phyloP scores from a whole-genome alignment of 371 early-diverging fungal genomes.

The Lichtheimia hyalospora region DNA sequence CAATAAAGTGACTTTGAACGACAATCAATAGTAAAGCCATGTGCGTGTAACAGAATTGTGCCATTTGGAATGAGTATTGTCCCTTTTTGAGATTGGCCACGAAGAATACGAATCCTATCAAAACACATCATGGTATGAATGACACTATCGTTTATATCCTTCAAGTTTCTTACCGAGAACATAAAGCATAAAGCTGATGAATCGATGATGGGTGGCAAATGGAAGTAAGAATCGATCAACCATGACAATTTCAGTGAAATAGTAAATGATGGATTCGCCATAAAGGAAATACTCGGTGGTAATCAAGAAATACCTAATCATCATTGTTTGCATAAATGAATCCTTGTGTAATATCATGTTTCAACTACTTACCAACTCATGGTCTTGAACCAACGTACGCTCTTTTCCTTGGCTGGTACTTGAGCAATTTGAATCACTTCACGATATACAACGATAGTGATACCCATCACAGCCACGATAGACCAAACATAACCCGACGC shows the following conservation, averaged over 20 bases:
- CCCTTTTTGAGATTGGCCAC: constrained; percentile 91
- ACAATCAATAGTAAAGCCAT: constrained; percentile 92
- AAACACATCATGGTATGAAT: neutral
- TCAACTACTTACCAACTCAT: constrained; percentile 80
- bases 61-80: constrained; percentile 86
- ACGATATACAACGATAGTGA: constrained; percentile 80
- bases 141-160: neutral
- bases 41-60: constrained; percentile 95
- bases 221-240: constrained; percentile 82
- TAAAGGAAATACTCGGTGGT: constrained; percentile 91
- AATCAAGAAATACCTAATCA: constrained; percentile 75
- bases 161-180: constrained; percentile 59
- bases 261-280: constrained; percentile 89
- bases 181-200: constrained; percentile 91
- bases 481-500: constrained; percentile 79
- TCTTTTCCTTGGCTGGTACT: constrained; percentile 80
- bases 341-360: neutral
- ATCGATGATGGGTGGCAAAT: constrained; percentile 91
- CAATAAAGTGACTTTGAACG: constrained; percentile 89
- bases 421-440: constrained; percentile 92
- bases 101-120: constrained; percentile 87
- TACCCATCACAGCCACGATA: constrained; percentile 79
- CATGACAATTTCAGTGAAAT: constrained; percentile 77
- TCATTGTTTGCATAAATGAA: neutral
- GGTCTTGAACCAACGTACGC: constrained; percentile 89